Percentiles rank a stretch among this genome's conserved stretches.
phyloP scores from a whole-genome alignment of 75 land plant species.

The Cunninghamia lanceolata region DNA sequence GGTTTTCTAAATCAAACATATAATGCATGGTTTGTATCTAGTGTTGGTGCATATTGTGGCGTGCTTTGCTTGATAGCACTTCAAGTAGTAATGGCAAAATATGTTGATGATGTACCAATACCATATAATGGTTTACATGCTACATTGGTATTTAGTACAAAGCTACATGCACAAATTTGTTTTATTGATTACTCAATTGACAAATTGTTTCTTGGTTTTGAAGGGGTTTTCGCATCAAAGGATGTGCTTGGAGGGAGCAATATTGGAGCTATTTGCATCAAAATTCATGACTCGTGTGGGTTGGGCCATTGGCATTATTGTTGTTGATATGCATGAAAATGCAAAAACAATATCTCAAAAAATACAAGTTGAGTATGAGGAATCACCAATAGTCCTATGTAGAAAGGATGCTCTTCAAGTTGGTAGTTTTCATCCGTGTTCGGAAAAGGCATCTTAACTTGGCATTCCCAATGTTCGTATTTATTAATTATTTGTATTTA shows the following conservation, averaged over 20 bases:
- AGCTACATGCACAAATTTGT: constrained; percentile 80
- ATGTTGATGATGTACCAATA: too few relatives aligned
- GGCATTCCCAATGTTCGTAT: too few relatives aligned
- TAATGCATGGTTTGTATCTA: too few relatives aligned
- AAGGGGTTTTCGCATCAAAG: constrained; percentile 68
- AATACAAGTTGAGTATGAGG: constrained; percentile 80
- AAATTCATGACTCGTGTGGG: constrained; percentile 90
- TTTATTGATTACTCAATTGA: constrained; percentile 71
- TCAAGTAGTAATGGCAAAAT: too few relatives aligned
- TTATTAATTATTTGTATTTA: too few relatives aligned
- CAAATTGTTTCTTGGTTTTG: constrained; percentile 70
- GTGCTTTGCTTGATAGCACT: too few relatives aligned
- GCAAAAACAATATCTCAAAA: constrained; percentile 79
- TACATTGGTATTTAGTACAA: too few relatives aligned
- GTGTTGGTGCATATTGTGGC: too few relatives aligned
- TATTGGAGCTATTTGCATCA: constrained; percentile 90
- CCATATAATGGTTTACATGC: too few relatives aligned
- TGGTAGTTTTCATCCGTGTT: constrained; percentile 56
- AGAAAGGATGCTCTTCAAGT: constrained; percentile 64
- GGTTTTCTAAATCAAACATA: too few relatives aligned
- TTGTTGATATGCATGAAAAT: constrained; percentile 90
- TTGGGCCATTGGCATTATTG: constrained; percentile 94
- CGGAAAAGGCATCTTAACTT: too few relatives aligned
- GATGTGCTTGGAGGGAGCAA: constrained; percentile 77
- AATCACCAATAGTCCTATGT: constrained; percentile 77